Base-by-base conservation (phyloP, 2,329 filamentous ascomycete species). In the Botryotinia convoluta region DNA sequence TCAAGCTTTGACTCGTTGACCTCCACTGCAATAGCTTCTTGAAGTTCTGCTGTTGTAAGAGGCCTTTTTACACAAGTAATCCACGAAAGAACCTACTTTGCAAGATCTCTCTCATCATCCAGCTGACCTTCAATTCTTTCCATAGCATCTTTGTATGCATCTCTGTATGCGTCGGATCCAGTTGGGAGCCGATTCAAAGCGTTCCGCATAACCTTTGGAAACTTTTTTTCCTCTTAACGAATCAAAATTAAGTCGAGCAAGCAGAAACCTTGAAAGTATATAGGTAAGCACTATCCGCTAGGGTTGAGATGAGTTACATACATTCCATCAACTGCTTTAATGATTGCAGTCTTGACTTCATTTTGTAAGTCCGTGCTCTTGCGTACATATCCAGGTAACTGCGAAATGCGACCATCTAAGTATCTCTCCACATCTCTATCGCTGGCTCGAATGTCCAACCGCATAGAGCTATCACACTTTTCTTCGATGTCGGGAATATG, bases 141-240 rank as follows among this genome's bases (percentile, higher is more conserved):
- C 78, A 87, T 84, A 0, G 83, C 82, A 0, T 82, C 74, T 0
- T 81, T 72, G 57, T 88, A 89, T 0, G 83, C 82, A 20, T 75
- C 5, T 18, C 84, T 77, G 26, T 74, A 75, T 44, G 63, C 74
- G 4, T 64, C 35, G 9, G 75, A 73, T 29, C 78, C 81, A 59
- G 63, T 79, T 0, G 79, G 75, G 0, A 85, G 72, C 0, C 69
- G 75, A 48, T 77, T 48, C 5, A 85, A 73, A 14, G 80, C 75
- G 5, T 62, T 67, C 48, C 73, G 73, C 22, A 84, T 75, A 4
- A 76, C 76, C 35, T 80, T 82, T 0, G 64, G 44, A 4, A 79
- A 79, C 39, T 39, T 76, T 64, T 64, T 81, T 80, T 5, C 76
- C 78, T 32, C 64, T 63, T 3, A 83, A 75, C 0, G 80, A 80